These are phyloP conservation scores for Aspergillus sclerotiicarbonarius DNA, from an alignment of 495 filamentous ascomycete genomes.

Conservation along the genomic window DNA sequence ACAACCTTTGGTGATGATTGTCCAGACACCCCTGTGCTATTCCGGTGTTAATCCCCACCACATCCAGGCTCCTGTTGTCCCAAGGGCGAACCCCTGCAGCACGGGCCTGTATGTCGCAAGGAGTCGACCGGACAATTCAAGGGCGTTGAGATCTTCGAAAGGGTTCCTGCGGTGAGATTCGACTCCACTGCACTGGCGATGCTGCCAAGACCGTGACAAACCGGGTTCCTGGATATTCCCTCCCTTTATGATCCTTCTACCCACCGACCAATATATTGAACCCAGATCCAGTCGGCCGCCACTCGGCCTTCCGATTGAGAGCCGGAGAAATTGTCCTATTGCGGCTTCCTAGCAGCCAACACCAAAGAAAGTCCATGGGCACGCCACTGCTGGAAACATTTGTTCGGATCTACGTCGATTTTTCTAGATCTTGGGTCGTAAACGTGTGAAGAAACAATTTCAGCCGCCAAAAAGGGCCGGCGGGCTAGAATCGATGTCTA, in stretches of 20 bases:
- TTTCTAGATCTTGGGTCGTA: not conserved
- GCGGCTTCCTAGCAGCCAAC: not conserved
- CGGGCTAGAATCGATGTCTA: not conserved
- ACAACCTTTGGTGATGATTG: not conserved
- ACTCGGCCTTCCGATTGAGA: not conserved
- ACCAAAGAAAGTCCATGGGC: not conserved
- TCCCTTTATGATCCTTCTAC: not conserved
- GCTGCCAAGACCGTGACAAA: conserved; percentile 10
- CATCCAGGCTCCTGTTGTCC: not conserved
- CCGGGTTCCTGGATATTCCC: conserved; percentile 5
- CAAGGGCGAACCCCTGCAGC: conserved; percentile 16
- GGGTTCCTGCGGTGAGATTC: conserved; percentile 15
- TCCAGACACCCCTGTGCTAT: no score
- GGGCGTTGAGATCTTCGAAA: conserved; percentile 13
- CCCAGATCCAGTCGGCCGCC: not conserved
- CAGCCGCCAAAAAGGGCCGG: not conserved
- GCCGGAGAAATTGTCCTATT: not conserved
- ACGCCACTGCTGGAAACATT: not conserved
- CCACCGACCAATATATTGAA: conserved; percentile 4
- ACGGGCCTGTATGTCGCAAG: conserved; percentile 27
- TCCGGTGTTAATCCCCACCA: not conserved
- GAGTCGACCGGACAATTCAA: conserved; percentile 20
- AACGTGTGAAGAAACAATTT: not conserved
- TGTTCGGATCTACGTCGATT: not conserved
- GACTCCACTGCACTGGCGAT: conserved; percentile 6